Evolutionary conservation across 2,329 filamentous ascomycete species (phyloP).

Genomic region (Claviceps citrina): DNA sequence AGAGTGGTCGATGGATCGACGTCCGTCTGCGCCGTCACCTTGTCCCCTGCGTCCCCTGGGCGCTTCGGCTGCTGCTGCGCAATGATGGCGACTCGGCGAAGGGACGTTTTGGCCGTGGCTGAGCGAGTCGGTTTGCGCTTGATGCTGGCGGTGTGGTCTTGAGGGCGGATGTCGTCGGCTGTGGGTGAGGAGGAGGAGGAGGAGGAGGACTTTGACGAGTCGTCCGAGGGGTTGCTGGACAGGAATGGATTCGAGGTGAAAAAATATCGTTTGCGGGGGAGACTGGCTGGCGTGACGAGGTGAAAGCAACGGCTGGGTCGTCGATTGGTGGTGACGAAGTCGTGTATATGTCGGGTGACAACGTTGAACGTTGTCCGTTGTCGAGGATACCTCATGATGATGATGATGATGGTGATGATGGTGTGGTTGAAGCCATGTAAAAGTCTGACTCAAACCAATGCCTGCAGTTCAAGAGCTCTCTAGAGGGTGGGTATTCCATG

Average conservation of each 20-base stretch:
- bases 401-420: constrained; percentile 14
- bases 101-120: constrained; percentile 48
- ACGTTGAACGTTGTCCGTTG: constrained; percentile 19
- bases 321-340: constrained; percentile 12
- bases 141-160: constrained; percentile 12
- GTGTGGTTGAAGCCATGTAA: constrained; percentile 10
- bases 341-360: constrained; percentile 16
- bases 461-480: no score
- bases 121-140: constrained; percentile 33
- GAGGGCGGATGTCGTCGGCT: constrained; percentile 5
- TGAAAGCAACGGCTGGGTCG: constrained; percentile 27
- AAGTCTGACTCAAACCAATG: no score
- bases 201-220: constrained; percentile 8
- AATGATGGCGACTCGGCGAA: constrained; percentile 73
- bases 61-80: constrained; percentile 46
- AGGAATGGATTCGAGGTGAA: constrained; percentile 50
- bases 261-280: constrained; percentile 44
- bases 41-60: constrained; percentile 16
- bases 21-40: constrained; percentile 10
- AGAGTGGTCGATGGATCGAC: constrained; percentile 30
- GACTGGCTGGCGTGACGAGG: constrained; percentile 24
- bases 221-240: constrained; percentile 17
- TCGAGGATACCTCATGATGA: constrained; percentile 19
- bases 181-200: not conserved
- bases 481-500: no score